phyloP scores from a whole-genome alignment of 2,329 filamentous ascomycete species.

The Tolypocladium amazonense region DNA sequence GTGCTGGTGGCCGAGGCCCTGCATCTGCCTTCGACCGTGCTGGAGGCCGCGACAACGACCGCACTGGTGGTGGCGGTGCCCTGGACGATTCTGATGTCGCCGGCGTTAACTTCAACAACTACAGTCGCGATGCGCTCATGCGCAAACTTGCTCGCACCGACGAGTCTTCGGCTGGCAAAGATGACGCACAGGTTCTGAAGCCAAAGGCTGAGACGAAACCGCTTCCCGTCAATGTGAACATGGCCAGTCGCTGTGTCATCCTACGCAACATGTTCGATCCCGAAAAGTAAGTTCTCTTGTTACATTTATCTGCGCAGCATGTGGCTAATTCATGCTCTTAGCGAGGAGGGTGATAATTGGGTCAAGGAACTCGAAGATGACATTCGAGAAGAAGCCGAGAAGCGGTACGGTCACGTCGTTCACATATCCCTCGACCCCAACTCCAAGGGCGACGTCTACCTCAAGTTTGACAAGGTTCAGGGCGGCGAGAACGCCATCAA shows the following conservation, averaged over 20 bases:
- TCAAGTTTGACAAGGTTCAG: constrained; percentile 94
- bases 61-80: constrained; percentile 83
- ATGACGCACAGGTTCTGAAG: constrained; percentile 63
- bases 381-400: constrained; percentile 83
- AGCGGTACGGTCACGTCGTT: constrained; percentile 93
- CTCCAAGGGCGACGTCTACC: constrained; percentile 90
- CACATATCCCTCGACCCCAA: constrained; percentile 93
- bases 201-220: constrained; percentile 72
- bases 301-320: background rate
- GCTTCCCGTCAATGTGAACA: constrained; percentile 76
- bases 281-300: constrained; percentile 58
- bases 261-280: constrained; percentile 94
- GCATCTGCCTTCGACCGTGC: constrained; percentile 85
- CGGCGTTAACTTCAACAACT: constrained; percentile 99
- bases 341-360: constrained; percentile 81
- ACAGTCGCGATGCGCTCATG: constrained; percentile 97
- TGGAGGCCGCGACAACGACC: constrained; percentile 79
- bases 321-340: constrained; percentile 31
- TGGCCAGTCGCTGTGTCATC: constrained; percentile 87
- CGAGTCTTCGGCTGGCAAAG: constrained; percentile 56
- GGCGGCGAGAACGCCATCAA: constrained; percentile 97
- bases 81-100: constrained; percentile 96
- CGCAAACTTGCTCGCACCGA: constrained; percentile 94
- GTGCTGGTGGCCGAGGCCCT: constrained; percentile 75
- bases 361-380: constrained; percentile 90